These are phyloP conservation scores for Solanum medicagineum DNA, from an alignment of 257 asterid species.

Conservation along the genomic window DNA sequence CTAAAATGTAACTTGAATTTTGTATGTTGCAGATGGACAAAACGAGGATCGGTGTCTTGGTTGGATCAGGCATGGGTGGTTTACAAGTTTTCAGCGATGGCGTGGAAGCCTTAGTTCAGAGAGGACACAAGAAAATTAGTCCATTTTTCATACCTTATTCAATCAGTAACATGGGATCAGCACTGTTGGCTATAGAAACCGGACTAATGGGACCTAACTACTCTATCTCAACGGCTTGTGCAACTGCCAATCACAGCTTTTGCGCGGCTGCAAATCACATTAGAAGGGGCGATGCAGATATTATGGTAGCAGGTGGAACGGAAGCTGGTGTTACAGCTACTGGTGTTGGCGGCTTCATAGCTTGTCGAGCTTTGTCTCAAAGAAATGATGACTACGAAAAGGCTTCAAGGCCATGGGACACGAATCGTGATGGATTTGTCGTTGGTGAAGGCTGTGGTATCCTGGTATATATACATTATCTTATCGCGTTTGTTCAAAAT, in stretches of 20 bases:
- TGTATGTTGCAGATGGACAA: slow-evolving; percentile 20
- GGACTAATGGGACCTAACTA: slow-evolving; percentile 37
- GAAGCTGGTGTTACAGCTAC: slow-evolving; percentile 22
- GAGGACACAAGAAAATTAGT: slow-evolving; percentile 27
- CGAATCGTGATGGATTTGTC: slow-evolving; percentile 58
- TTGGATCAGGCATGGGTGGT: slow-evolving; percentile 30
- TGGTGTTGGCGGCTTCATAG: slow-evolving; percentile 27
- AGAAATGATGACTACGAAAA: slow-evolving; percentile 24
- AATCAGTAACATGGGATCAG: slow-evolving; percentile 30
- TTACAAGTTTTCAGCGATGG: slow-evolving; percentile 20
- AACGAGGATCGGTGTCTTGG: slow-evolving; percentile 22
- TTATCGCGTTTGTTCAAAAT: not conserved
- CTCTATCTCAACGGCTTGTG: slow-evolving; percentile 34
- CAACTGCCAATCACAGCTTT: slow-evolving; percentile 24
- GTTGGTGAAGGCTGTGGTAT: slow-evolving; percentile 69
- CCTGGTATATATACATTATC: slow-evolving; percentile 18
- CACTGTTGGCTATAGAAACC: slow-evolving; percentile 26
- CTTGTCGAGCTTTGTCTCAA: slow-evolving; percentile 27
- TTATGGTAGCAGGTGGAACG: slow-evolving; percentile 32
- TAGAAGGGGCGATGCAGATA: slow-evolving; percentile 30
- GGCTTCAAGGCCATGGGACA: slow-evolving; percentile 82
- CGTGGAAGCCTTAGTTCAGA: slow-evolving; percentile 20
- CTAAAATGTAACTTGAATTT: not conserved
- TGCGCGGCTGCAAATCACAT: slow-evolving; percentile 31
- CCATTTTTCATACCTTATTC: slow-evolving; percentile 36